Percentiles rank a stretch among this genome's conserved stretches.
These are phyloP conservation scores for Cercophora newfieldiana DNA, from an alignment of 495 filamentous ascomycete species.

Conservation along the genomic window DNA sequence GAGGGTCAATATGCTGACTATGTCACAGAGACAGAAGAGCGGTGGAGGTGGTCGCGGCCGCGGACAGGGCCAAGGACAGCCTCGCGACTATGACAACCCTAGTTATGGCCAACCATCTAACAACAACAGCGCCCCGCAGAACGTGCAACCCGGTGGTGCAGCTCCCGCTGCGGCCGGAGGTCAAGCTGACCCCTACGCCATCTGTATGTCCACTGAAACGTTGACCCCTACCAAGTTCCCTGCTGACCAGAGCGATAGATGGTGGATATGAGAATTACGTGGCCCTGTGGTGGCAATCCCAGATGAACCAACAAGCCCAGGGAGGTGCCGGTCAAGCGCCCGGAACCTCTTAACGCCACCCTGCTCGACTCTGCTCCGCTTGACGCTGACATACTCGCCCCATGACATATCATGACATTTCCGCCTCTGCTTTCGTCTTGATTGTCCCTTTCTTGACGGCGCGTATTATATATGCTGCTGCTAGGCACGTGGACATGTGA, in stretches of 20 bases:
- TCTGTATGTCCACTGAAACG: conserved; percentile 26
- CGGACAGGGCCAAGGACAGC: conserved; percentile 40
- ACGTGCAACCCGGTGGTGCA: conserved; percentile 16
- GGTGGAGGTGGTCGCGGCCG: conserved; percentile 46
- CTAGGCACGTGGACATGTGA: background rate
- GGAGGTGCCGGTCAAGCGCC: conserved; percentile 29
- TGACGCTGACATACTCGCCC: conserved; percentile 30
- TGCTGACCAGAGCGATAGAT: conserved; percentile 25
- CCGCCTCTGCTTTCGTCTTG: conserved; percentile 14
- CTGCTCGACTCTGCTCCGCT: conserved; percentile 29
- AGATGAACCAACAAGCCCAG: conserved; percentile 33
- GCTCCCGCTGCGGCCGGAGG: conserved; percentile 22
- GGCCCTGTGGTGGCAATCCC: conserved; percentile 36
- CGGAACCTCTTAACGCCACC: conserved; percentile 31
- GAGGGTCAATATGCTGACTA: conserved; percentile 28
- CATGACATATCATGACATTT: conserved; percentile 29
- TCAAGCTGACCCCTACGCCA: conserved; percentile 34
- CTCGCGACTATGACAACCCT: conserved; percentile 47
- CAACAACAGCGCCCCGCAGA: conserved; percentile 27
- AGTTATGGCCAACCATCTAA: conserved; percentile 38
- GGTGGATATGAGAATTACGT: conserved; percentile 39
- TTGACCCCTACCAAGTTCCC: background rate
- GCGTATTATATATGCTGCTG: background rate
- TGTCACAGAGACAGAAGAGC: conserved; percentile 51
- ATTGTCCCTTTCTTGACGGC: background rate